Conservation (phyloP, 2,329 filamentous ascomycete genomes). For the Plenodomus biglobosus region DNA sequence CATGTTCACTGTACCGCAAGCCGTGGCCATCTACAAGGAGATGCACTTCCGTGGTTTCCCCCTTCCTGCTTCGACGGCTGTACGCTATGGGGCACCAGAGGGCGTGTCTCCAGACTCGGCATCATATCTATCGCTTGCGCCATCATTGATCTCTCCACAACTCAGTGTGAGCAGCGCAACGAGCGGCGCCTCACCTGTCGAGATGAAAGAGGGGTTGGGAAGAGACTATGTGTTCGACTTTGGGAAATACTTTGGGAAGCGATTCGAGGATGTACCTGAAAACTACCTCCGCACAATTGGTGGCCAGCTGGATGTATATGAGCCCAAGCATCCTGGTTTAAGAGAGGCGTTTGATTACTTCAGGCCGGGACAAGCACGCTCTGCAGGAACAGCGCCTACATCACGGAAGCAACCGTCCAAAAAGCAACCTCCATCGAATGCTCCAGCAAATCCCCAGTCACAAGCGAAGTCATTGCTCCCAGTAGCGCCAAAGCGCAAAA, state of each 20-base stretch:
- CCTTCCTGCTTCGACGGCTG: conserved; percentile 7
- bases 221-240: conserved; percentile 27
- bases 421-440: background rate
- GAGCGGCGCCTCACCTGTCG: background rate
- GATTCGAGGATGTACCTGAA: conserved; percentile 22
- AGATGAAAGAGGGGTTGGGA: conserved; percentile 6
- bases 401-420: conserved; percentile 2
- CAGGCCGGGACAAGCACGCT: conserved; percentile 19
- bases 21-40: conserved; percentile 18
- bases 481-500: background rate
- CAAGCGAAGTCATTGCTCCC: background rate
- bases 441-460: background rate
- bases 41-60: conserved; percentile 19
- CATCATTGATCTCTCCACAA: conserved; percentile 14
- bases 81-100: conserved; percentile 16
- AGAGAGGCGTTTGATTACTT: conserved; percentile 29
- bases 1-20: conserved; percentile 25
- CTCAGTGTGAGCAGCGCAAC: conserved; percentile 11
- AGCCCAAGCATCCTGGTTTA: conserved; percentile 19
- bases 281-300: conserved; percentile 27
- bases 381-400: conserved; percentile 3
- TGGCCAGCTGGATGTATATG: conserved; percentile 22
- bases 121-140: conserved; percentile 7
- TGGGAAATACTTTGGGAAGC: conserved; percentile 17
- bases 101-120: conserved; percentile 5